A percentile compares a stretch with the other conserved stretches of the same genome.
Conservation (phyloP, 2,329 filamentous ascomycete species). For the Colletotrichum chlorophyti region DNA sequence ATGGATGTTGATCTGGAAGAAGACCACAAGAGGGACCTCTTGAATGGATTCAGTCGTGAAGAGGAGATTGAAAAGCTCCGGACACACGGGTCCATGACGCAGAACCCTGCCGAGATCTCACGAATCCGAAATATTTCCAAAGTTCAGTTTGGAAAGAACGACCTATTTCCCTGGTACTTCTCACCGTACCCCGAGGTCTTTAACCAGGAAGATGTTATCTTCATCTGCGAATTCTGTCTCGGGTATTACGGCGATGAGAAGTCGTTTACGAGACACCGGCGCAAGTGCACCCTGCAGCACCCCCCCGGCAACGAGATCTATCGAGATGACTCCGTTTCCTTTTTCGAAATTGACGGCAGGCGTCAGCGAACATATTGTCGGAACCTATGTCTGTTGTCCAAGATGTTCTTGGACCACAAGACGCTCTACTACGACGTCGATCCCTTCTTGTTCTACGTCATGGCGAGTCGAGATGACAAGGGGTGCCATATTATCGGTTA, state of each 20-base stretch:
- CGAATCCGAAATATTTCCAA: slow-evolving; percentile 94
- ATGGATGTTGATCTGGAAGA: slow-evolving; percentile 62
- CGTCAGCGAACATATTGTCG: slow-evolving; percentile 96
- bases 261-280: slow-evolving; percentile 83
- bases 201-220: slow-evolving; percentile 87
- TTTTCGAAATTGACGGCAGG: slow-evolving; percentile 96
- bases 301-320: slow-evolving; percentile 99
- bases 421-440: slow-evolving; percentile 99
- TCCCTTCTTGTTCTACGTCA: slow-evolving; percentile 97
- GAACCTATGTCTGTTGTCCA: slow-evolving; percentile 91
- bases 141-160: slow-evolving; percentile 90
- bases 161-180: slow-evolving; percentile 98
- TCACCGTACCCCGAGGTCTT: slow-evolving; percentile 94
- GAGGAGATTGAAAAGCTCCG: slow-evolving; percentile 96
- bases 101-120: slow-evolving; percentile 96
- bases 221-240: slow-evolving; percentile 97
- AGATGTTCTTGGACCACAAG: slow-evolving; percentile 97
- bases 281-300: slow-evolving; percentile 89
- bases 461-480: slow-evolving; percentile 87
- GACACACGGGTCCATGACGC: slow-evolving; percentile 96
- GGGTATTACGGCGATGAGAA: slow-evolving; percentile 86
- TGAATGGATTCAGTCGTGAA: slow-evolving; percentile 73
- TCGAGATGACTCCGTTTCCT: slow-evolving; percentile 89
- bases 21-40: slow-evolving; percentile 48
- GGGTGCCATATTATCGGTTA: slow-evolving; percentile 98